A percentile compares a stretch with the other conserved stretches of the same genome.
phyloP scores from a whole-genome alignment of 768 basidiomycete species.

The Tylopilus sp. region DNA sequence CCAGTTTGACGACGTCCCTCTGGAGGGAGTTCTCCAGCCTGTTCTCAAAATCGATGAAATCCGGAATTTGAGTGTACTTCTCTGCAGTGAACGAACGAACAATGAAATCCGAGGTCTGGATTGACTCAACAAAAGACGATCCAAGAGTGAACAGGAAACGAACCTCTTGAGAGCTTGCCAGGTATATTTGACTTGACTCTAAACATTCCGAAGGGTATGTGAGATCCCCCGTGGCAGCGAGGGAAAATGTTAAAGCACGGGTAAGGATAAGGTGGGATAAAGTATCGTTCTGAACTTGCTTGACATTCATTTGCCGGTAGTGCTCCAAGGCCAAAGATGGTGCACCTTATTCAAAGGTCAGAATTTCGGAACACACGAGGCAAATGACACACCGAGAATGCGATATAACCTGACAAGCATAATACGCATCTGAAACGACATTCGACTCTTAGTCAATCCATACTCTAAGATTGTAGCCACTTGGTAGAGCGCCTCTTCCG shows the following conservation, averaged over 20 bases:
- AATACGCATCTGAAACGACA: slow-evolving; percentile 75
- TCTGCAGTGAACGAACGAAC: slow-evolving; percentile 74
- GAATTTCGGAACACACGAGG: neutral
- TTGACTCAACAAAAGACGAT: slow-evolving; percentile 3
- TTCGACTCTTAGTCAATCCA: slow-evolving; percentile 66
- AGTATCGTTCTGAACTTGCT: slow-evolving; percentile 87
- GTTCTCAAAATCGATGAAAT: slow-evolving; percentile 80
- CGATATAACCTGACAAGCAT: slow-evolving; percentile 81
- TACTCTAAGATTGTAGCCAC: slow-evolving; percentile 70
- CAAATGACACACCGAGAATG: slow-evolving; percentile 55
- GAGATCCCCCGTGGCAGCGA: slow-evolving; percentile 72
- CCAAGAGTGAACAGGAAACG: slow-evolving; percentile 6
- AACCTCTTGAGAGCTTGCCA: slow-evolving; percentile 78
- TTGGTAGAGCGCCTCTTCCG: slow-evolving; percentile 58
- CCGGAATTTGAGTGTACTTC: slow-evolving; percentile 87
- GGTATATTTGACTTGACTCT: slow-evolving; percentile 78
- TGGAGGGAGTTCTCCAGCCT: slow-evolving; percentile 82
- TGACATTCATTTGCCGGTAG: slow-evolving; percentile 72
- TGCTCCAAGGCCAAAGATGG: slow-evolving; percentile 72
- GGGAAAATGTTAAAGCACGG: slow-evolving; percentile 74
- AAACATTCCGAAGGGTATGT: slow-evolving; percentile 73
- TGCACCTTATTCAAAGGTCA: slow-evolving; percentile 48
- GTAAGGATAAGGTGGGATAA: slow-evolving; percentile 80
- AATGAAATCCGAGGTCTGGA: slow-evolving; percentile 74
- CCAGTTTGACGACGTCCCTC: slow-evolving; percentile 76